These are phyloP conservation scores for Echeveria elegans DNA, from an alignment of 164 flowering plant genomes.

Conservation along the genomic window DNA sequence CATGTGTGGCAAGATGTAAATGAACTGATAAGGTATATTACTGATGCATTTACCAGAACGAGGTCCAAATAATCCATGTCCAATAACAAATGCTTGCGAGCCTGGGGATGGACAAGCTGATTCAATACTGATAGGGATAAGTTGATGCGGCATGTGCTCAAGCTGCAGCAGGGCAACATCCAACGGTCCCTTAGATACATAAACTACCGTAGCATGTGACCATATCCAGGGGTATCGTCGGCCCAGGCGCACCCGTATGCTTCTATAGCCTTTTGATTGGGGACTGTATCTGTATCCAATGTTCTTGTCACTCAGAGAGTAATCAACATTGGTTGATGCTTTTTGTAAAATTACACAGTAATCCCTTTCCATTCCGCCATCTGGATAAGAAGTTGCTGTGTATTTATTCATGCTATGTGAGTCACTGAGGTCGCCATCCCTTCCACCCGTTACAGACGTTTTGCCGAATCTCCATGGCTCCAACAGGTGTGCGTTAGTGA, in stretches of 20 bases:
- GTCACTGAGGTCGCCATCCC: slow-evolving; percentile 13
- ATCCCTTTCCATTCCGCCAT: slow-evolving; percentile 12
- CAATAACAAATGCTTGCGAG: slow-evolving; percentile 68
- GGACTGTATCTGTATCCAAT: slow-evolving; percentile 13
- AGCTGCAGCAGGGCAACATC: slow-evolving; percentile 88
- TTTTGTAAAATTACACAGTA: slow-evolving; percentile 13
- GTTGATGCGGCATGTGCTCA: slow-evolving; percentile 46
- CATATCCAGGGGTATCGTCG: slow-evolving; percentile 60
- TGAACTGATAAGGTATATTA: slow-evolving; percentile 1
- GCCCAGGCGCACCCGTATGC: slow-evolving; percentile 66
- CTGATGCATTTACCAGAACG: slow-evolving; percentile 46
- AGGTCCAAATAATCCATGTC: slow-evolving; percentile 98
- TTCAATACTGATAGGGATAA: slow-evolving; percentile 47
- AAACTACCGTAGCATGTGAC: slow-evolving; percentile 64
- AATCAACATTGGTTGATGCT: slow-evolving; percentile 11
- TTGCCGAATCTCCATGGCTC: slow-evolving; percentile 96
- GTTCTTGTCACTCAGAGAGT: slow-evolving; percentile 19
- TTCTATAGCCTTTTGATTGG: slow-evolving; percentile 22
- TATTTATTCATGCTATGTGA: slow-evolving; percentile 13
- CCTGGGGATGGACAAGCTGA: slow-evolving; percentile 52
- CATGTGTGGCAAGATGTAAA: background rate
- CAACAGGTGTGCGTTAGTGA: slow-evolving; percentile 93
- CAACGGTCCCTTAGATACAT: slow-evolving; percentile 70
- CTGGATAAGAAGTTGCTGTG: slow-evolving; percentile 10
- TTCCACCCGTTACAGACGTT: slow-evolving; percentile 28